Evolutionary conservation across 129 eudicot genomes (phyloP).

Genomic region (Helianthus tuberosus): DNA sequence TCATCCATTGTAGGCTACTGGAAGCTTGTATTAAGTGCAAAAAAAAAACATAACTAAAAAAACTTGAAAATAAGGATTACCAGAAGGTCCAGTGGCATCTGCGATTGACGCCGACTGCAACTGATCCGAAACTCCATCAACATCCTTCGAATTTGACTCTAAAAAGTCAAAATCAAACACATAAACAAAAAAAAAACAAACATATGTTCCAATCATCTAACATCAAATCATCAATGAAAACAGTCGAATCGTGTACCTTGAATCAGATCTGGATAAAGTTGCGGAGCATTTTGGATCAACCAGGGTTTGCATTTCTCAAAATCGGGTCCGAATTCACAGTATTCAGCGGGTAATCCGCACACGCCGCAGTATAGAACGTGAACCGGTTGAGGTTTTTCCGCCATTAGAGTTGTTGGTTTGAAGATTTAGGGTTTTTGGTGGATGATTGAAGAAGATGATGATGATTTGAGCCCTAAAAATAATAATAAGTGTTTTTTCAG

Average conservation of each 20-base stretch:
- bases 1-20: neutral
- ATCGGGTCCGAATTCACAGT: conserved; percentile 91
- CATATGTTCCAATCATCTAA: neutral
- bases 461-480: no score
- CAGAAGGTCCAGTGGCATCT: conserved; percentile 44
- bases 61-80: conserved; percentile 16
- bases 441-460: neutral
- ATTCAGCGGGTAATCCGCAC: conserved; percentile 80
- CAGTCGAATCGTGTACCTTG: conserved; percentile 41
- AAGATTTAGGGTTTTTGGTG: neutral
- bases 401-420: conserved; percentile 40
- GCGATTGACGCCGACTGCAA: conserved; percentile 66
- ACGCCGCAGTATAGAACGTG: conserved; percentile 70
- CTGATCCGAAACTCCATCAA: conserved; percentile 75
- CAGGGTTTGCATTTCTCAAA: conserved; percentile 95
- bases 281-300: conserved; percentile 82
- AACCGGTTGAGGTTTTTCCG: conserved; percentile 69
- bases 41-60: neutral
- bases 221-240: neutral
- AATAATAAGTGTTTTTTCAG: no score
- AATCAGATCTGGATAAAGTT: conserved; percentile 73
- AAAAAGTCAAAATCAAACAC: neutral
- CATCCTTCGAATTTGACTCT: conserved; percentile 56
- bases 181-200: neutral
- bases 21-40: neutral